Percentiles rank a stretch among this genome's conserved stretches.
These are phyloP conservation scores for Quillaja saponaria DNA, from an alignment of 306 rosid species.

Conservation along the genomic window DNA sequence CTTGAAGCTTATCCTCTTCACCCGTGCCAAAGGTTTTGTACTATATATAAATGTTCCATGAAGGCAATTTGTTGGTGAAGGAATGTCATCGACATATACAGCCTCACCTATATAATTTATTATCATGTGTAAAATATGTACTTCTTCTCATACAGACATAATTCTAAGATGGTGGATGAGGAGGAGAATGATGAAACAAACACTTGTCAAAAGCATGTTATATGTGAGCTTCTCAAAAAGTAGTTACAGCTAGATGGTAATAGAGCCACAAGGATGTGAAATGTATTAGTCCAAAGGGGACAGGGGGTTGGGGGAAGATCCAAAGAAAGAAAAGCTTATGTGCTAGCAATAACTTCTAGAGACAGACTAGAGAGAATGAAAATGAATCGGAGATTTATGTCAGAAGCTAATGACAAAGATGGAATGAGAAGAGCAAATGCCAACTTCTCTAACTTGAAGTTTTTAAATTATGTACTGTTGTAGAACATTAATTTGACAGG, in stretches of 20 bases:
- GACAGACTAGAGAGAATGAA: constrained; percentile 11
- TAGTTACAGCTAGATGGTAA: too few relatives aligned
- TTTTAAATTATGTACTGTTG: neutral
- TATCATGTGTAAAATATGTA: constrained; percentile 12
- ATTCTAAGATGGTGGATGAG: constrained; percentile 7
- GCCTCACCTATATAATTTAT: constrained; percentile 77
- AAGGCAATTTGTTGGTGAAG: constrained; percentile 80
- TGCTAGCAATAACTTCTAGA: neutral
- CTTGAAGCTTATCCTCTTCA: constrained; percentile 56
- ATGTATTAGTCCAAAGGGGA: too few relatives aligned
- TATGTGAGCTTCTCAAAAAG: neutral
- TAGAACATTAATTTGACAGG: neutral
- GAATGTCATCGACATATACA: constrained; percentile 87
- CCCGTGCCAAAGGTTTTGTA: constrained; percentile 67
- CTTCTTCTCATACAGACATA: constrained; percentile 3
- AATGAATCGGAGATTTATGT: constrained; percentile 2
- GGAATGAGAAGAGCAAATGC: neutral
- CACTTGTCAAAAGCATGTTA: constrained; percentile 1
- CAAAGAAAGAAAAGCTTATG: neutral
- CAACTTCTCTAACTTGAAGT: neutral
- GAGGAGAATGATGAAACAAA: constrained; percentile 13
- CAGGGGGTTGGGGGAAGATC: neutral
- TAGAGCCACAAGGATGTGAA: too few relatives aligned
- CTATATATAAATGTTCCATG: constrained; percentile 77
- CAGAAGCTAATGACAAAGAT: neutral